Evolutionary conservation across 208 protist genomes (phyloP).

Genomic region (Trypanosoma boissoni): DNA sequence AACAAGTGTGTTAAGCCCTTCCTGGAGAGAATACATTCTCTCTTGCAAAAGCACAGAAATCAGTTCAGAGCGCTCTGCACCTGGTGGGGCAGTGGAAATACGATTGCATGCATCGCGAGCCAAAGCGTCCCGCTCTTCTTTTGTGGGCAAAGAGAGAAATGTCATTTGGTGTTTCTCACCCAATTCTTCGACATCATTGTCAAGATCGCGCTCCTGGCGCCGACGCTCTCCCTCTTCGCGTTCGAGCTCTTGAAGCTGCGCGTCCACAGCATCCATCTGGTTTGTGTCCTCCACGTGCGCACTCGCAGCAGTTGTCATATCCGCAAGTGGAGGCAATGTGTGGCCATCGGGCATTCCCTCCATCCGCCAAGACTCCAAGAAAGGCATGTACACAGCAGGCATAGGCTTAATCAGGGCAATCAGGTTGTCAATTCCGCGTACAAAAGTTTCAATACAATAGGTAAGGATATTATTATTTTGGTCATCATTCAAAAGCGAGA

Average conservation of each 20-base stretch:
- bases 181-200: not conserved
- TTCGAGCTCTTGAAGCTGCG: not conserved
- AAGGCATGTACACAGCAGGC: not conserved
- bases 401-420: not conserved
- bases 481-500: not conserved
- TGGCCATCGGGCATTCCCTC: not conserved
- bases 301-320: not conserved
- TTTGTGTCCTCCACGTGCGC: not conserved
- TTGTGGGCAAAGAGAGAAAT: not conserved
- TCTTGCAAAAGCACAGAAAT: not conserved
- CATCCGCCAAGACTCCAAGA: not conserved
- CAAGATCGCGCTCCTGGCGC: not conserved
- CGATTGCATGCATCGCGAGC: not conserved
- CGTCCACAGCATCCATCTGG: too few relatives aligned
- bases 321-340: not conserved
- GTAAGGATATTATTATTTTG: not conserved
- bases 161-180: not conserved
- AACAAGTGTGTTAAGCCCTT: not conserved
- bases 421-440: not conserved
- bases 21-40: slow-evolving; percentile 3
- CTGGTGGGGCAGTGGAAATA: not conserved
- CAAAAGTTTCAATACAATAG: not conserved
- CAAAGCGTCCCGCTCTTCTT: not conserved
- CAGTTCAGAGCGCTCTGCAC: not conserved
- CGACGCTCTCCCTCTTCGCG: not conserved